Base-by-base conservation (phyloP, 257 asterid species). In the Primulina eburnea region DNA sequence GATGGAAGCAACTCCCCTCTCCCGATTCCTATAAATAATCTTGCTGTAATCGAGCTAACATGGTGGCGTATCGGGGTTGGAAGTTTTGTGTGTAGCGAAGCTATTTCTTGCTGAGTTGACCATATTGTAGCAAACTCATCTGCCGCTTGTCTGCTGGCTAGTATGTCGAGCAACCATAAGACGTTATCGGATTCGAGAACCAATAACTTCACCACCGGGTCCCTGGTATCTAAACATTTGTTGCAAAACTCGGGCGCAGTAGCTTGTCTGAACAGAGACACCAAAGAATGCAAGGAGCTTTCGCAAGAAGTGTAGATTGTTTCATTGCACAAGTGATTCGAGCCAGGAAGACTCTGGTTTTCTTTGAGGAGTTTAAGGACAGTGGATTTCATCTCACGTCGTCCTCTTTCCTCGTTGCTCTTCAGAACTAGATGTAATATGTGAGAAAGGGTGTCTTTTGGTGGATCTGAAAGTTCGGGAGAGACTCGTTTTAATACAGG, bases 291-390 rank as follows among this genome's bases (percentile, higher is more conserved):
- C 37, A 93, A 68, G 74, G 90, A 89, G 76, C 76, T 75, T 79
- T 72, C 80, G 89, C 96, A 90, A 0, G 92, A 93, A 20, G 68
- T 29, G 77, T 86, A 81, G 24, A 93, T 82, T 20, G 85, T 84
- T 70, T 79, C 87, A 16, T 81, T 79, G 75, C 87, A 87, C n/a
- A 73, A 62, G 76, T 90, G 93, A 16, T 81, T 82, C 4, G 97
- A 78, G 57, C 53, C 73, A 3, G 92, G 84, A 32, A 82, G 84
- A 65, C 37, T 76, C 82, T 76, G 82, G 30, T 83, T 83, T 75
- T 90, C 97, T 61, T 81, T 77, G 14, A 93, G 96, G 69, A 93
- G 96, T 75, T 93, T 90, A 17, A 90, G 85, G 21, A 93, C 99
- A 1, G 86, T 65, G 37, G 96, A 73, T 77, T 93, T 93, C 89